A percentile compares a stretch with the other conserved stretches of the same genome.
Evolutionary conservation across 108 stramenopile genomes (phyloP).

Genomic region (Nitzschia sp.): DNA sequence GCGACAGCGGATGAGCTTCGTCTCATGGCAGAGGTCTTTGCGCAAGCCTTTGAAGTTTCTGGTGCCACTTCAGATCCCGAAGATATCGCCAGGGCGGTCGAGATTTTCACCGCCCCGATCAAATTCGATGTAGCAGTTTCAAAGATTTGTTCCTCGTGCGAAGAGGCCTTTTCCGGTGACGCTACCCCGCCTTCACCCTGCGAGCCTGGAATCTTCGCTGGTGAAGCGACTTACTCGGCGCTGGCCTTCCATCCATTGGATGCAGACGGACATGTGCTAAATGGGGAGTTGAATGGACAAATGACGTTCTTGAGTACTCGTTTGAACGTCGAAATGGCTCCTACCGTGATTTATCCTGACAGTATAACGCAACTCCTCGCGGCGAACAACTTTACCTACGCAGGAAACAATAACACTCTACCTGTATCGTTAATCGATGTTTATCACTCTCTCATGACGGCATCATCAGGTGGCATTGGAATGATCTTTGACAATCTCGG

Average conservation of each 20-base stretch:
- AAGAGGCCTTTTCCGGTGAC: not conserved
- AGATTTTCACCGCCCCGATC: not conserved
- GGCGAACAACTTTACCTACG: not conserved
- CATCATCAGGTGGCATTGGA: not conserved
- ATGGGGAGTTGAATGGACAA: not conserved
- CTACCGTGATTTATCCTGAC: not conserved
- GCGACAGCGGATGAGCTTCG: not conserved
- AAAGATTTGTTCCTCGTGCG: not conserved
- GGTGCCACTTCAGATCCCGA: not conserved
- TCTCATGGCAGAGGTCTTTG: not conserved
- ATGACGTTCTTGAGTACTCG: not conserved
- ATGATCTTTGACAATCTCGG: not conserved
- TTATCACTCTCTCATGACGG: not conserved
- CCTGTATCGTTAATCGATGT: not conserved
- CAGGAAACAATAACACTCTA: not conserved
- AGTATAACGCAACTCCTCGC: not conserved
- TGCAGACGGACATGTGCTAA: not conserved
- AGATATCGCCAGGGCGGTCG: not conserved
- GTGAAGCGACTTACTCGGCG: not conserved
- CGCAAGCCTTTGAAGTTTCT: not conserved
- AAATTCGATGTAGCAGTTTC: not conserved
- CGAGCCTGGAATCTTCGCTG: not conserved
- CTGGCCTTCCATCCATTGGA: not conserved
- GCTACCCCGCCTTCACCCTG: not conserved
- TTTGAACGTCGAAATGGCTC: not conserved